Conservation (phyloP, 2,329 filamentous ascomycete species). For the Epicoccum nigrum region DNA sequence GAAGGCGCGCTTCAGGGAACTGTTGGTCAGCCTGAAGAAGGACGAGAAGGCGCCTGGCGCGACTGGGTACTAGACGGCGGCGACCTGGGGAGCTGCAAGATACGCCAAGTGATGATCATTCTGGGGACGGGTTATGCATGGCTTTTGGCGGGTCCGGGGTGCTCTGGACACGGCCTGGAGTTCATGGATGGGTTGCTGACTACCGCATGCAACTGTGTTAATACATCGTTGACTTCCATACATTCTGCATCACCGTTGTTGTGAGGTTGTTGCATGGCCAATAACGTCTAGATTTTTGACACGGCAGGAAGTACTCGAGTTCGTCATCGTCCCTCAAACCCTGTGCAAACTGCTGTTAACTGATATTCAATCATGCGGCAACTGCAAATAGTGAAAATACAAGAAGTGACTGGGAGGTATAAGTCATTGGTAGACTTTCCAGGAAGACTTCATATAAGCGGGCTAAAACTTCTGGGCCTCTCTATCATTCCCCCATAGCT, state of each 20-base stretch:
- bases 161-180: conserved; percentile 24
- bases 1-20: conserved; percentile 94
- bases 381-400: too few relatives aligned
- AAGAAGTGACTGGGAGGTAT: too few relatives aligned
- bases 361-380: too few relatives aligned
- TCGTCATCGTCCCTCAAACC: too few relatives aligned
- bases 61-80: conserved; percentile 48
- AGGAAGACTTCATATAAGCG: neutral
- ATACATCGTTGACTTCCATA: conserved; percentile 15
- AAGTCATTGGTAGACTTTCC: neutral
- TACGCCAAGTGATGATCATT: conserved; percentile 16
- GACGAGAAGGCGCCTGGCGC: conserved; percentile 82
- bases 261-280: too few relatives aligned
- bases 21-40: conserved; percentile 86
- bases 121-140: conserved; percentile 18
- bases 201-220: conserved; percentile 33
- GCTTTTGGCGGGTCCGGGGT: conserved; percentile 19
- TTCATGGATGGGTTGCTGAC: conserved; percentile 30
- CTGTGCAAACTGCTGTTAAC: too few relatives aligned
- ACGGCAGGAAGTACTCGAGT: too few relatives aligned
- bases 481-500: neutral
- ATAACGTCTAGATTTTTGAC: too few relatives aligned
- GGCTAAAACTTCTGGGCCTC: neutral
- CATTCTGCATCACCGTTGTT: neutral
- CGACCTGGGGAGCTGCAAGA: neutral